Evolutionary conservation across 106 monocot genomes (phyloP).

Genomic region (Acanthochlamys bracteata): DNA sequence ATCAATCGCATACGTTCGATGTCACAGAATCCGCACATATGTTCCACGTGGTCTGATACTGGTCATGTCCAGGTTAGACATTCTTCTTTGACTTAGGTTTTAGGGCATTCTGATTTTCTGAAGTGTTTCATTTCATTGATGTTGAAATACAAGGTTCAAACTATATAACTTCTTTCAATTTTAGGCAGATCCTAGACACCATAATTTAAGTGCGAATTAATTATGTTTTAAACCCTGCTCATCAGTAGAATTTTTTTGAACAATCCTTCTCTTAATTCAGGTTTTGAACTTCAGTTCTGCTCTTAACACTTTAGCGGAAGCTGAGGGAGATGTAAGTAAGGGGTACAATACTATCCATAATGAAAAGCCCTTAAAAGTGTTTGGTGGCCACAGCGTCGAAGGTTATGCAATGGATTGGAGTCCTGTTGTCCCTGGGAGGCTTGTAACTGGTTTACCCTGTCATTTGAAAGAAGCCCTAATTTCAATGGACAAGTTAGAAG

Average conservation of each 20-base stretch:
- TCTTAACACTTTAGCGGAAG: conserved; percentile 72
- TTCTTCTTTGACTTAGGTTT: too few species aligned
- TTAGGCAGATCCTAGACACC: too few species aligned
- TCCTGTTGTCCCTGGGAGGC: conserved; percentile 85
- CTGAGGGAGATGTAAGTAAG: conserved; percentile 34
- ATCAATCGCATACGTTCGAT: conserved; percentile 86
- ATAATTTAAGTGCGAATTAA: too few species aligned
- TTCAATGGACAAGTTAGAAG: too few species aligned
- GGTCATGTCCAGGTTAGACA: conserved; percentile 76
- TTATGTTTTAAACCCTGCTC: too few species aligned
- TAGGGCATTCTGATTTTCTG: too few species aligned
- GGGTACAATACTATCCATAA: conserved; percentile 40
- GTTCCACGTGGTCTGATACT: conserved; percentile 88
- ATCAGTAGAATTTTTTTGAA: too few species aligned
- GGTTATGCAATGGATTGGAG: conserved; percentile 98
- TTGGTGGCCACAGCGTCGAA: conserved; percentile 75
- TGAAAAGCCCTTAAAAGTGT: conserved; percentile 52
- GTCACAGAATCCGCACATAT: conserved; percentile 81
- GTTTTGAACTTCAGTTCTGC: conserved; percentile 76
- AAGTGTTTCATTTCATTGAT: too few species aligned
- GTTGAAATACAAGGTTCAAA: too few species aligned
- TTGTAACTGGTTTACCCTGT: conserved; percentile 59
- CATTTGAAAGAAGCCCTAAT: too few species aligned
- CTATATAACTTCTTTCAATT: too few species aligned
- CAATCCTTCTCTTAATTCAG: conserved; percentile 26